Evolutionary conservation across 305 asterid species (phyloP).

Genomic region (Nicotiana rustica): DNA sequence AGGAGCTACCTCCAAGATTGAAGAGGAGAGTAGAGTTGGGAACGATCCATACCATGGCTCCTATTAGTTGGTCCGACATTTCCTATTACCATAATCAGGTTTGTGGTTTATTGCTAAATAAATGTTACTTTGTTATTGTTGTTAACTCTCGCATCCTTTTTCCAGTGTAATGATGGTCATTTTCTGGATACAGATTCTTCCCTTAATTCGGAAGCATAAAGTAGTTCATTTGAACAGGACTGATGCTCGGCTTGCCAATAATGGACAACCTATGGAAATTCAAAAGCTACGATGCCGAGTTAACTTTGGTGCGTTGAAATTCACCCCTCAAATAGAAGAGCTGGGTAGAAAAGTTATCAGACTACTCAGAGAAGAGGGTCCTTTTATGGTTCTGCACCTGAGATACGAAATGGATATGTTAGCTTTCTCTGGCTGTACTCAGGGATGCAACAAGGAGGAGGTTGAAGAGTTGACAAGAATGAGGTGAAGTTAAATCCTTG

Average conservation of each 20-base stretch:
- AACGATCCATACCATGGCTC: slow-evolving; percentile 63
- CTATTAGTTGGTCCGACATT: slow-evolving; percentile 91
- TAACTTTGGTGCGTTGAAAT: slow-evolving; percentile 68
- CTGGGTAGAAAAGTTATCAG: slow-evolving; percentile 74
- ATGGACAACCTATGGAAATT: slow-evolving; percentile 67
- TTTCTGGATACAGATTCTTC: slow-evolving; percentile 69
- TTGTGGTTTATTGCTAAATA: slow-evolving; percentile 9
- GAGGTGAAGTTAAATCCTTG: slow-evolving; percentile 58
- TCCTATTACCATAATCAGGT: slow-evolving; percentile 84
- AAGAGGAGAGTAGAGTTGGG: slow-evolving; percentile 71
- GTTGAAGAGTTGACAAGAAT: slow-evolving; percentile 75
- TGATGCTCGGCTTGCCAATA: slow-evolving; percentile 87
- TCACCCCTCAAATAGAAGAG: slow-evolving; percentile 77
- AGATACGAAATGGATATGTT: slow-evolving; percentile 97
- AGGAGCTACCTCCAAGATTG: slow-evolving; percentile 77
- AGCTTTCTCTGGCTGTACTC: slow-evolving; percentile 89
- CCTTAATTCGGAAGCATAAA: slow-evolving; percentile 75
- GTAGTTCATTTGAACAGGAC: slow-evolving; percentile 87
- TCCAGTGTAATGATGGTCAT: slow-evolving; percentile 30
- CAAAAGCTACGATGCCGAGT: slow-evolving; percentile 88
- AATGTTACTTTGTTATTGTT: background rate
- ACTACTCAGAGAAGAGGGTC: slow-evolving; percentile 71
- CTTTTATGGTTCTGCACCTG: slow-evolving; percentile 85
- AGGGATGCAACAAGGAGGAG: slow-evolving; percentile 74
- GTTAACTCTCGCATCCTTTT: background rate